Percentiles rank a stretch among this genome's conserved stretches.
Conservation (phyloP, 129 eudicot genomes). For the Helichrysum umbraculigerum region DNA sequence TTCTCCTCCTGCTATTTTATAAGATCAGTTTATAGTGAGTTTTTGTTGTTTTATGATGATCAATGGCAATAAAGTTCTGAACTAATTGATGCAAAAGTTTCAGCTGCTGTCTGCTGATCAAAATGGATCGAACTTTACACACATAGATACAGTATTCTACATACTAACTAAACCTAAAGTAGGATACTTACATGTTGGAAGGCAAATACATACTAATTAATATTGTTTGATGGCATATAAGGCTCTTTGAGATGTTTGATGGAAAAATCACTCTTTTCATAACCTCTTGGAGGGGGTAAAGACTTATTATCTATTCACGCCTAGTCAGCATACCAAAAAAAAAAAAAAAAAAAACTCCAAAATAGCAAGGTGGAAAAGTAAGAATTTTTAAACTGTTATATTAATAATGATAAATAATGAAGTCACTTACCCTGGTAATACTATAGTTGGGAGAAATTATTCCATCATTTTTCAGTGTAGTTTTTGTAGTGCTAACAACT, state of each 20-base stretch:
- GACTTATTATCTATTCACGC: neutral
- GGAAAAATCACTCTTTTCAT: neutral
- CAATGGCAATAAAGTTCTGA: neutral
- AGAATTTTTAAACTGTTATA: no score
- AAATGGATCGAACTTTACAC: neutral
- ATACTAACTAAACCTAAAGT: neutral
- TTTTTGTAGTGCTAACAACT: neutral
- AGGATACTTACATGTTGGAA: neutral
- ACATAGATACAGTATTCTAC: neutral
- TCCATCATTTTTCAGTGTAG: neutral
- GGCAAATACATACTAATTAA: neutral
- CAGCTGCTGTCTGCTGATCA: neutral
- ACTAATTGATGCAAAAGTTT: neutral
- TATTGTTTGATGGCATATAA: no score
- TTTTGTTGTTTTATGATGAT: no score
- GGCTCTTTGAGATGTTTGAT: neutral
- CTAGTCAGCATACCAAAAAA: neutral
- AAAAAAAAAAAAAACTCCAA: no score
- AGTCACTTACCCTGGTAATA: neutral
- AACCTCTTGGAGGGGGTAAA: neutral
- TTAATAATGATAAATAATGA: no score
- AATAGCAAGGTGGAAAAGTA: neutral
- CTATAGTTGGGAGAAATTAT: neutral
- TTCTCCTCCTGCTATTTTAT: neutral
- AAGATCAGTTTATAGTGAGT: no score